Base-by-base conservation (phyloP, 768 basidiomycete species). In the Boletellus ananas region DNA sequence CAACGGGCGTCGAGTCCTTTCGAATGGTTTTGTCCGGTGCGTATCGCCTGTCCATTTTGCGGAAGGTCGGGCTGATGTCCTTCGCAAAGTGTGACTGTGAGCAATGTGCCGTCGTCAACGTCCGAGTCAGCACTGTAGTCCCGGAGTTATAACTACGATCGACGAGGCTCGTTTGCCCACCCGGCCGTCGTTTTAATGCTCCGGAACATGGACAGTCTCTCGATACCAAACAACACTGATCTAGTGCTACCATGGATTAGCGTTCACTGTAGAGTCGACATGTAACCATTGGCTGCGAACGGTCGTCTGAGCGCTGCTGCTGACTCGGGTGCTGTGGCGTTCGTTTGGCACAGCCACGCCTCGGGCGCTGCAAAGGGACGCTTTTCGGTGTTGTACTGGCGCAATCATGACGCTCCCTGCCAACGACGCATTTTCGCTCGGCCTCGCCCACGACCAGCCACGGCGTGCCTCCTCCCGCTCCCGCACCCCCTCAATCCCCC, bases 71-170 rank as follows among this genome's bases (percentile, higher is more conserved):
- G 29, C 29, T 29, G 29, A 29, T 7, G 29, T 11, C 29, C 29
- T 2, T 9, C 8, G 8, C 29, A 8, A 27, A 8, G 25, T 27
- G 25, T 27, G 8, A n/a, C n/a, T n/a, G n/a, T n/a, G 29, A 29
- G 23, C 23, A 4, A 25, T 25, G 7, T 25, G 23, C 23, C 23
- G 23, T 25, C 4, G 23, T 25, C 23, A 25, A 25, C 23, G 23
- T 25, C 23, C 23, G 23, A 25, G 23, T 25, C 29, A 6, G 10
- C 29, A 29, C 18, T 25, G 20, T 23, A 21, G 21, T 23, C 70
- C 80, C 84, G 85, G 85, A 79, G 83, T 78, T 77, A 90, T 90
- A 88, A 90, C 87, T 90, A 87, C 88, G 83, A 75, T 76, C 68
- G 80, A 75, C 80, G 83, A 76, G 78, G 74, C 70, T 52, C 58